Evolutionary conservation across 2,329 filamentous ascomycete species (phyloP), one percentile per base, ranked within the genome.

Genomic region (Mycocentrospora acerina): DNA sequence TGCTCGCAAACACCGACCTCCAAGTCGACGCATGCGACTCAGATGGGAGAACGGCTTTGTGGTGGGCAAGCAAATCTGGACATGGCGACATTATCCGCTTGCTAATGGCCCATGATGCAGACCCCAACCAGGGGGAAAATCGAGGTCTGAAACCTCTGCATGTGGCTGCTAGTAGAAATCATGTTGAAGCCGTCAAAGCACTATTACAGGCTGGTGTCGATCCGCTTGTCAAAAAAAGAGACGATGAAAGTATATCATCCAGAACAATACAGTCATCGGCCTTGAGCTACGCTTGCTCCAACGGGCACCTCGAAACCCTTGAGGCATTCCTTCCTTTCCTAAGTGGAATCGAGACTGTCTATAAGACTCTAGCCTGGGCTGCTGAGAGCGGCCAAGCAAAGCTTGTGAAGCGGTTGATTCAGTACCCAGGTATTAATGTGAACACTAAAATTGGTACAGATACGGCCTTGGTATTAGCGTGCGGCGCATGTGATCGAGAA

Each of bases 141-240:
- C 2, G n/a, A 2, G 68, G 70, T 1, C 29, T 29, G 7, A 42
- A 46, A n/a, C 64, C 71, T 5, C 40, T 73, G 1, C 65, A 72
- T 35, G 6, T 43, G 16, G 69, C 70, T 5, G 66, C 67, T 3
- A 41, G 5, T 4, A 52, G 44, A 7, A 68, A 69, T 25, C 57
- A 65, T 37, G 34, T 42, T 12, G n/a, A n/a, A n/a, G n/a, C n/a
- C n/a, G n/a, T n/a, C n/a, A n/a, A n/a, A n/a, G 36, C 53, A 1
- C 46, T 73, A 3, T 41, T 73, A 4, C 43, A 59, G 7, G 65
- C 67, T 15, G 70, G 69, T 9, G 64, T 68, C 1, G 43, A 66
- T 25, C 62, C 67, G 0, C 33, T 67, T 4, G 10, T 35, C 3
- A 67, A 63, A 36, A 54, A 50, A 4, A 17, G 22, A 15, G 37